Conservation (phyloP, 768 basidiomycete species). For the Asterophora parasitica region DNA sequence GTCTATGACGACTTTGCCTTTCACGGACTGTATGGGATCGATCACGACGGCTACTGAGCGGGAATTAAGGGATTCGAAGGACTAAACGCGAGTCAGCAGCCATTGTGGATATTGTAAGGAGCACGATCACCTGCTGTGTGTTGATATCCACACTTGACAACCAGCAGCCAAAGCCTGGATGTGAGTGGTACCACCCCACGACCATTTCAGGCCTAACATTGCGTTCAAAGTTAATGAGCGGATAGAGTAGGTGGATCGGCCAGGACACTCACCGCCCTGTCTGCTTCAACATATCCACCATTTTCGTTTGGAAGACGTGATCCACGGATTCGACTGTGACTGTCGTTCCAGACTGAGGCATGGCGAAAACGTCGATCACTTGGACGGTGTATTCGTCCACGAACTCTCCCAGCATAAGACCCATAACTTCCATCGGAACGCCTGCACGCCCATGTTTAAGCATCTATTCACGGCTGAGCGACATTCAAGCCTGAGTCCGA, state of each 20-base stretch:
- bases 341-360: slow-evolving; percentile 97
- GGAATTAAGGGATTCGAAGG: slow-evolving; percentile 90
- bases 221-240: background rate
- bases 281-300: slow-evolving; percentile 99
- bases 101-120: background rate
- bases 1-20: slow-evolving; percentile 98
- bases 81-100: slow-evolving; percentile 43
- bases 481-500: background rate
- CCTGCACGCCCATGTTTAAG: slow-evolving; percentile 98
- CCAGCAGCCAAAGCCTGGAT: slow-evolving; percentile 99
- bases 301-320: slow-evolving; percentile 96
- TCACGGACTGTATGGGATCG: slow-evolving; percentile 98
- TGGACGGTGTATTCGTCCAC: slow-evolving; percentile 96
- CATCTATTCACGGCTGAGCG: slow-evolving; percentile 59
- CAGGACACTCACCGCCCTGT: slow-evolving; percentile 74
- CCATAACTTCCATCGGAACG: slow-evolving; percentile 99
- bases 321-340: slow-evolving; percentile 98
- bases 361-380: slow-evolving; percentile 96
- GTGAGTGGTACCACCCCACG: slow-evolving; percentile 99
- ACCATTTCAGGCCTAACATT: slow-evolving; percentile 86
- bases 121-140: slow-evolving; percentile 79
- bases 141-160: slow-evolving; percentile 98
- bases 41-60: slow-evolving; percentile 96
- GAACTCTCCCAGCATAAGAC: slow-evolving; percentile 95
- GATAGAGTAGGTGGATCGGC: background rate